A percentile compares a stretch with the other conserved stretches of the same genome.
Evolutionary conservation across 768 basidiomycete species (phyloP).

Genomic region (Podaxis sp.): DNA sequence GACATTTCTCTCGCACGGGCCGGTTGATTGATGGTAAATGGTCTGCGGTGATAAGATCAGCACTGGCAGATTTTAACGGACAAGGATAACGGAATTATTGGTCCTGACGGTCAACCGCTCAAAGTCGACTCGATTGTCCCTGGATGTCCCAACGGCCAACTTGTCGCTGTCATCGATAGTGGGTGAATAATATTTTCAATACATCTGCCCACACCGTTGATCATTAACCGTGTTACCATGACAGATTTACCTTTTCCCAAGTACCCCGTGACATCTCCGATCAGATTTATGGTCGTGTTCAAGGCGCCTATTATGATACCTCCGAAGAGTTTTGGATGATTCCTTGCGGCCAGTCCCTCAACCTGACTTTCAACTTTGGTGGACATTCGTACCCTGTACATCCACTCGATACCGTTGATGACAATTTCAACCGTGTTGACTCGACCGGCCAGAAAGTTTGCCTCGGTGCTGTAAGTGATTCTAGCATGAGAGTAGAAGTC

Average conservation of each 20-base stretch:
- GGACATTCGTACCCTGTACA: constrained; percentile 70
- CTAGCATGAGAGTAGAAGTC: not conserved
- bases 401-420: constrained; percentile 68
- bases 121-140: constrained; percentile 65
- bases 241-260: not conserved
- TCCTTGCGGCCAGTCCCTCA: constrained; percentile 73
- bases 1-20: not conserved
- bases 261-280: constrained; percentile 44
- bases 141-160: constrained; percentile 58
- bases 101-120: constrained; percentile 72
- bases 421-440: constrained; percentile 55
- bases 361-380: constrained; percentile 70
- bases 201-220: not conserved
- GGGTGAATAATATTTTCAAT: constrained; percentile 39
- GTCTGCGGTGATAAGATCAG: constrained; percentile 45
- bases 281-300: constrained; percentile 58
- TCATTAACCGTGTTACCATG: not conserved
- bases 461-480: constrained; percentile 58
- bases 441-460: constrained; percentile 33
- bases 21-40: constrained; percentile 2
- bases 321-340: constrained; percentile 64
- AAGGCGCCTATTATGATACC: constrained; percentile 49
- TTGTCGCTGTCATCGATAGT: constrained; percentile 74
- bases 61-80: constrained; percentile 82
- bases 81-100: constrained; percentile 66